Evolutionary conservation across 805 yeast species (phyloP).

Genomic region (Cyberlindnera euphorbiiphila): DNA sequence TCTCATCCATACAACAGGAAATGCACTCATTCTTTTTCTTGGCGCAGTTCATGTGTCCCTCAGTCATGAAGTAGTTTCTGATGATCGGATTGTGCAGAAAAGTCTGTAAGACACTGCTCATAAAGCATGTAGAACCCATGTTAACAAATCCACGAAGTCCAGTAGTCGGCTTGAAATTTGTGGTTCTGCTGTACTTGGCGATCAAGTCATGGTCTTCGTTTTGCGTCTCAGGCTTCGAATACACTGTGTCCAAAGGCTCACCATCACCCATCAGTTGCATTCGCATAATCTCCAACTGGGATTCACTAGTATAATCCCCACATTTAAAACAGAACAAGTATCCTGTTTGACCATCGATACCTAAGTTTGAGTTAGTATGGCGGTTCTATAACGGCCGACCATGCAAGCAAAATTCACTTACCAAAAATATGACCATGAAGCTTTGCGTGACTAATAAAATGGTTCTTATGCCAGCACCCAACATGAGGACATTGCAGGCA

Average conservation of each 20-base stretch:
- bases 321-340: slow-evolving; percentile 78
- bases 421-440: slow-evolving; percentile 52
- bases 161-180: slow-evolving; percentile 49
- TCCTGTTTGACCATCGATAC: slow-evolving; percentile 63
- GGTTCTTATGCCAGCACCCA: slow-evolving; percentile 57
- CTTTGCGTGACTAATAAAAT: slow-evolving; percentile 45
- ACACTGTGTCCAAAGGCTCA: too few species aligned
- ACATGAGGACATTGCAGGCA: slow-evolving; percentile 77
- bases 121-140: slow-evolving; percentile 96
- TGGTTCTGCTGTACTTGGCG: slow-evolving; percentile 31
- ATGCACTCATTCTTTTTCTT: slow-evolving; percentile 49
- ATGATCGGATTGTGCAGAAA: slow-evolving; percentile 87
- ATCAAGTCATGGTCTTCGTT: slow-evolving; percentile 26
- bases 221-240: too few species aligned
- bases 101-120: slow-evolving; percentile 89
- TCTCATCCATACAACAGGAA: slow-evolving; percentile 79
- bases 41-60: slow-evolving; percentile 60
- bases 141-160: slow-evolving; percentile 88
- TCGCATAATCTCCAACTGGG: slow-evolving; percentile 51
- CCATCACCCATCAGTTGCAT: not conserved
- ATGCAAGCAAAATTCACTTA: slow-evolving; percentile 11
- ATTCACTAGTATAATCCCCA: slow-evolving; percentile 63
- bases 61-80: slow-evolving; percentile 71
- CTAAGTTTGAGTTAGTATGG: slow-evolving; percentile 8
- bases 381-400: too few species aligned